phyloP scores from a whole-genome alignment of 2,329 filamentous ascomycete genomes.

The Exophiala oligosperma region DNA sequence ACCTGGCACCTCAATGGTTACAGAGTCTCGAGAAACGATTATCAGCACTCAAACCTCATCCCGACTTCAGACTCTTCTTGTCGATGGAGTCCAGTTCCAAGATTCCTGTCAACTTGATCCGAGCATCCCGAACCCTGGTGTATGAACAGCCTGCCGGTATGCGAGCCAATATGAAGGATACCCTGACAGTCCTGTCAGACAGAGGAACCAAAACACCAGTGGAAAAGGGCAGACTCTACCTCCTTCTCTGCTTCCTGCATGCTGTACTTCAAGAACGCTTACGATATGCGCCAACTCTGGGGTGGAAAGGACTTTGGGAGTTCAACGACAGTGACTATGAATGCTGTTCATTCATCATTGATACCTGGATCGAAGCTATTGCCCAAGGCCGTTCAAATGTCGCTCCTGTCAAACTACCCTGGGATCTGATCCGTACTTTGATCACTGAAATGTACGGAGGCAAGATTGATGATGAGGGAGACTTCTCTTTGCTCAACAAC shows the following conservation, averaged over 20 bases:
- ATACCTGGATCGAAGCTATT: slow-evolving; percentile 85
- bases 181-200: slow-evolving; percentile 76
- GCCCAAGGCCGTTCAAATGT: slow-evolving; percentile 88
- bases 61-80: slow-evolving; percentile 90
- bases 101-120: slow-evolving; percentile 93
- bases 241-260: slow-evolving; percentile 90
- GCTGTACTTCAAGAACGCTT: slow-evolving; percentile 93
- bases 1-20: slow-evolving; percentile 92
- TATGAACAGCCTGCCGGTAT: slow-evolving; percentile 98
- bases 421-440: slow-evolving; percentile 90
- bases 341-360: slow-evolving; percentile 93
- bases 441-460: slow-evolving; percentile 95
- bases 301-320: slow-evolving; percentile 99
- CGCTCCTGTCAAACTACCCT: slow-evolving; percentile 89
- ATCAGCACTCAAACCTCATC: slow-evolving; percentile 89
- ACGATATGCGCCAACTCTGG: slow-evolving; percentile 87
- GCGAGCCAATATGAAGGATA: slow-evolving; percentile 98
- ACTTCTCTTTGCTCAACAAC: slow-evolving; percentile 71
- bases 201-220: slow-evolving; percentile 79
- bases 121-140: slow-evolving; percentile 91
- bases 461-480: slow-evolving; percentile 89
- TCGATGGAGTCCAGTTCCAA: slow-evolving; percentile 97
- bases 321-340: slow-evolving; percentile 99
- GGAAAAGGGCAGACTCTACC: slow-evolving; percentile 84
- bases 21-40: slow-evolving; percentile 97